Evolutionary conservation across 306 rosid genomes (phyloP).

Genomic region (Cucumis hystrix): DNA sequence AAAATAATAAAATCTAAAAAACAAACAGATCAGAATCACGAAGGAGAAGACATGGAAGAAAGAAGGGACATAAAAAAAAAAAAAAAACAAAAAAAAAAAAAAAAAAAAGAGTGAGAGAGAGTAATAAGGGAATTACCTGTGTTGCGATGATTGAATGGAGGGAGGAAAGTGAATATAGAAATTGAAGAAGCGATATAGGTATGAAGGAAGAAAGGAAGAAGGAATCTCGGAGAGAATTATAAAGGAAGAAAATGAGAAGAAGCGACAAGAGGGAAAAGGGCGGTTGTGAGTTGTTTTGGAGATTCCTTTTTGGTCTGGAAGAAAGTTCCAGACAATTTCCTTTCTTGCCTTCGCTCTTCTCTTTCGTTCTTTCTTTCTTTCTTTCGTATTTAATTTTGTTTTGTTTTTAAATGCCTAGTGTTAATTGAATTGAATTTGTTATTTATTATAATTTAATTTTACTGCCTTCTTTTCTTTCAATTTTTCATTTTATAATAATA

Average conservation of each 20-base stretch:
- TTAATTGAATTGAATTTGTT: not conserved
- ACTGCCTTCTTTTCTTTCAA: not conserved
- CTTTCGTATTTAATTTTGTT: not conserved
- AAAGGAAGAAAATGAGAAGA: not conserved
- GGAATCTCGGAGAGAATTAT: not conserved
- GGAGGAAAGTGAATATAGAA: not conserved
- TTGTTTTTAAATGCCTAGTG: not conserved
- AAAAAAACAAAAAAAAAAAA: not conserved
- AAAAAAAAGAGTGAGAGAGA: not conserved
- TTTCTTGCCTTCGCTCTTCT: not conserved
- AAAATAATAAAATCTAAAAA: not conserved
- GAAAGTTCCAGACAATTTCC: constrained; percentile 9
- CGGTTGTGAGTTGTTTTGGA: not conserved
- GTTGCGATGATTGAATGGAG: not conserved
- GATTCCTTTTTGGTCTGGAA: constrained; percentile 1
- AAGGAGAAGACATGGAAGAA: not conserved
- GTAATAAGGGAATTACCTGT: not conserved
- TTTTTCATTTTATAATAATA: not conserved
- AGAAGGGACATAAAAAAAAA: too few species aligned
- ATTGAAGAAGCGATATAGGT: not conserved
- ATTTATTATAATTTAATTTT: not conserved
- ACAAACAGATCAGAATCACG: not conserved
- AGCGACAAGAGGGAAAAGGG: not conserved
- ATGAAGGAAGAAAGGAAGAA: not conserved
- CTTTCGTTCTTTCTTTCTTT: not conserved